Percentiles rank a stretch among this genome's conserved stretches.
Conservation (phyloP, 805 yeast genomes). For the Metschnikowia peoriensis region DNA sequence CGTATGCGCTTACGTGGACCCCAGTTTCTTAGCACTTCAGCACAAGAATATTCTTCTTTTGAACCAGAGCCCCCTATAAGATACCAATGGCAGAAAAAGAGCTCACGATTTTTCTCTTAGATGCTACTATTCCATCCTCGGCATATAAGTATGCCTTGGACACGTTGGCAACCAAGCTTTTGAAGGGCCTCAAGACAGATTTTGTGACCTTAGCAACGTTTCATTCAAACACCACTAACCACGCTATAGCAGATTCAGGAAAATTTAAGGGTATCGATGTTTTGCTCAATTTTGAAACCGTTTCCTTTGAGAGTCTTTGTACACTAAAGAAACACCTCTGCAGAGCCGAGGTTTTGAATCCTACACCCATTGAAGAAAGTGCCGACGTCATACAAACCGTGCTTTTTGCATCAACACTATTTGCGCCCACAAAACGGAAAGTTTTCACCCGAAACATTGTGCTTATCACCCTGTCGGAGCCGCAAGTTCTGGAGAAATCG, state of each 20-base stretch:
- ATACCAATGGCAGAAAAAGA: conserved; percentile 34
- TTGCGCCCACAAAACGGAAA: conserved; percentile 26
- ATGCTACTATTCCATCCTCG: conserved; percentile 47
- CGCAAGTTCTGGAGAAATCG: conserved; percentile 3
- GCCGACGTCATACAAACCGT: conserved; percentile 29
- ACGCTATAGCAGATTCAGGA: conserved; percentile 15
- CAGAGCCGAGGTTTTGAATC: conserved; percentile 10
- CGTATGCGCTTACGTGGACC: not conserved
- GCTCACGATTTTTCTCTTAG: conserved; percentile 49
- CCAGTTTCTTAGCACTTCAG: not conserved
- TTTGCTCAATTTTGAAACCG: conserved; percentile 20
- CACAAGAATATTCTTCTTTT: not conserved
- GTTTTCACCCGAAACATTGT: conserved; percentile 38
- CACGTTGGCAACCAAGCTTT: conserved; percentile 39
- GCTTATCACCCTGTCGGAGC: conserved; percentile 28
- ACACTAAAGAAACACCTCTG: conserved; percentile 1
- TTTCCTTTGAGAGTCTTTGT: conserved; percentile 20
- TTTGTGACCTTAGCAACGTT: conserved; percentile 32
- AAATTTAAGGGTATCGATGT: conserved; percentile 17
- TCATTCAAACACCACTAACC: conserved; percentile 21
- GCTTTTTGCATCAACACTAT: conserved; percentile 34
- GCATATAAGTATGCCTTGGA: conserved; percentile 36
- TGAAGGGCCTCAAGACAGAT: conserved; percentile 45
- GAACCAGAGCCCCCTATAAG: not conserved
- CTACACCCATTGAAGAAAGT: conserved; percentile 10